A percentile compares a stretch with the other conserved stretches of the same genome.
Conservation (phyloP, 371 early-diverging fungal species). For the Mortierella sp. region DNA sequence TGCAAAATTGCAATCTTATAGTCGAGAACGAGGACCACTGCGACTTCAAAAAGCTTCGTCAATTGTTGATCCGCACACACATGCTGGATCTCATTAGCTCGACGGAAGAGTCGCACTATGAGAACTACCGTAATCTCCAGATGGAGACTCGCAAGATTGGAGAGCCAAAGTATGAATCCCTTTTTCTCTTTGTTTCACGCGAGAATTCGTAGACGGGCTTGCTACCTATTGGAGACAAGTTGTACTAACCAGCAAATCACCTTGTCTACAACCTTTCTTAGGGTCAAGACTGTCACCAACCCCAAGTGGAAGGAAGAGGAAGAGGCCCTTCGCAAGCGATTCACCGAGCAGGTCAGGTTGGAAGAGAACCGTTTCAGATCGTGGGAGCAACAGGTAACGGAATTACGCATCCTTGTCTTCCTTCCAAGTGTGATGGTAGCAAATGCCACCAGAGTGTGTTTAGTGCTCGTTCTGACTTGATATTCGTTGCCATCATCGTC, state of each 20-base stretch:
- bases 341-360: slow-evolving; percentile 93
- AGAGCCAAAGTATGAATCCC: slow-evolving; percentile 67
- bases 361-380: slow-evolving; percentile 96
- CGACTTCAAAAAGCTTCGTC: slow-evolving; percentile 95
- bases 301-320: slow-evolving; percentile 95
- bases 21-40: slow-evolving; percentile 92
- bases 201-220: not conserved
- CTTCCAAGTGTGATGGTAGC: no score
- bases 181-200: not conserved
- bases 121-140: slow-evolving; percentile 86
- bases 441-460: no score
- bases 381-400: slow-evolving; percentile 92
- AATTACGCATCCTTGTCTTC: no score
- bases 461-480: no score
- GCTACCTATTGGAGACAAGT: not conserved
- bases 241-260: not conserved
- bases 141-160: slow-evolving; percentile 88
- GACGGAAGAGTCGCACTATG: slow-evolving; percentile 94
- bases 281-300: slow-evolving; percentile 78
- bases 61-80: slow-evolving; percentile 92
- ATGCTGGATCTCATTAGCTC: slow-evolving; percentile 93
- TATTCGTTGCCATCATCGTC: not conserved
- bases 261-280: slow-evolving; percentile 5
- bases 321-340: slow-evolving; percentile 88
- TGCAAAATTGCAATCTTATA: slow-evolving; percentile 58